Percentiles rank a stretch among this genome's conserved stretches.
Conservation (phyloP, 2,329 filamentous ascomycete species). For the Fusarium clavum region DNA sequence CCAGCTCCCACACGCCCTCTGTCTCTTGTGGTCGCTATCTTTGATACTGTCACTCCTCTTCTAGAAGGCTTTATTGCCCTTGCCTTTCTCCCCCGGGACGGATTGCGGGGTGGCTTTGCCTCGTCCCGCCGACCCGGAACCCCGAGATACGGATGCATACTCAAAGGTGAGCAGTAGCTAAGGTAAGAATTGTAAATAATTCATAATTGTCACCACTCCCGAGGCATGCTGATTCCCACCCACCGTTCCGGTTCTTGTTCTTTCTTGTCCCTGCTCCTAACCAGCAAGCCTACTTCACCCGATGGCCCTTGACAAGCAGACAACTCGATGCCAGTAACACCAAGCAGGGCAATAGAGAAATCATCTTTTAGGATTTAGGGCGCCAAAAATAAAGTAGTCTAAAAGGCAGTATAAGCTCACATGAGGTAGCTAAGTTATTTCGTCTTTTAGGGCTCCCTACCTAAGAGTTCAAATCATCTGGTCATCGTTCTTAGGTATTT, state of each 20-base stretch:
- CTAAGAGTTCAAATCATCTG: too few relatives aligned
- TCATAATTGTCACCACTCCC: conserved; percentile 46
- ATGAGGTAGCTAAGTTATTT: neutral
- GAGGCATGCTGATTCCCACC: conserved; percentile 25
- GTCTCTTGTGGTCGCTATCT: conserved; percentile 15
- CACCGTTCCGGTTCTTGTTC: conserved; percentile 20
- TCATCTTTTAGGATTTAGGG: neutral
- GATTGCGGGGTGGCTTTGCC: conserved; percentile 33
- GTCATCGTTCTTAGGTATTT: too few relatives aligned
- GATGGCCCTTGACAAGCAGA: neutral
- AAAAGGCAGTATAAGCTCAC: neutral
- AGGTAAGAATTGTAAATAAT: conserved; percentile 32
- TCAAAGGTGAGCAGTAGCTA: neutral
- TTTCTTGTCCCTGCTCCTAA: conserved; percentile 9
- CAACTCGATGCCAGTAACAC: neutral
- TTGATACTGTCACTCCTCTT: conserved; percentile 39
- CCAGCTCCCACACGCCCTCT: conserved; percentile 20
- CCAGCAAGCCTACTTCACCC: conserved; percentile 16
- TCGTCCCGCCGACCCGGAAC: conserved; percentile 44
- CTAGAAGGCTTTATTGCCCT: conserved; percentile 36
- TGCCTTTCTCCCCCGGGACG: conserved; percentile 32
- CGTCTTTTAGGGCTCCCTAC: neutral
- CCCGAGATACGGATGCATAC: conserved; percentile 41
- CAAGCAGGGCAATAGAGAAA: neutral
- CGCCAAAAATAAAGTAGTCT: neutral